phyloP scores from a whole-genome alignment of 129 eudicot genomes.

The carrot (Daucus carota) region DNA sequence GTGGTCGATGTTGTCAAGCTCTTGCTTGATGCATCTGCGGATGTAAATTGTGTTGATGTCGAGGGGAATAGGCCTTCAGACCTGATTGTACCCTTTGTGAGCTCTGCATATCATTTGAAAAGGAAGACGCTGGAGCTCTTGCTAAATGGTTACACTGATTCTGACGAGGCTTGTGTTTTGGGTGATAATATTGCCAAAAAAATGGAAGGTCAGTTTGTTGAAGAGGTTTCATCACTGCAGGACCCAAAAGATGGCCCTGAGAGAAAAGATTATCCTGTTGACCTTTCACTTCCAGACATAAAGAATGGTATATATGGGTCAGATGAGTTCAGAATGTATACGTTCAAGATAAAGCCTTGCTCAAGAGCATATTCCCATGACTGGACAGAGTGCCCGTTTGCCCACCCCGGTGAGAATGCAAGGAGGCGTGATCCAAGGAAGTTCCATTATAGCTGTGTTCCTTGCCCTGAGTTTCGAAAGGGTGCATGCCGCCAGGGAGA shows the following conservation, averaged over 20 bases:
- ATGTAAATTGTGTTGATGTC: slow-evolving; percentile 43
- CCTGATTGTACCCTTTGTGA: slow-evolving; percentile 25
- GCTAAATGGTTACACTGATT: slow-evolving; percentile 29
- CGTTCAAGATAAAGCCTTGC: slow-evolving; percentile 80
- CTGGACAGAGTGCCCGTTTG: slow-evolving; percentile 93
- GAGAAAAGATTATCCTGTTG: slow-evolving; percentile 72
- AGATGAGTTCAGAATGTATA: slow-evolving; percentile 78
- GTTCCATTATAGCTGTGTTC: slow-evolving; percentile 76
- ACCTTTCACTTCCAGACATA: slow-evolving; percentile 64
- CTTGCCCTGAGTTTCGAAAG: slow-evolving; percentile 78
- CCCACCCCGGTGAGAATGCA: slow-evolving; percentile 86
- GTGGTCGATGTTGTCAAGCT: slow-evolving; percentile 54
- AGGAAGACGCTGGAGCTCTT: slow-evolving; percentile 41
- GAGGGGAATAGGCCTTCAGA: slow-evolving; percentile 56
- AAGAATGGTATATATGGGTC: slow-evolving; percentile 66
- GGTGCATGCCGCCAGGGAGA: slow-evolving; percentile 72
- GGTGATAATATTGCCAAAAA: slow-evolving; percentile 22
- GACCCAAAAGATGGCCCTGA: slow-evolving; percentile 22
- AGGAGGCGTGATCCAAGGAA: slow-evolving; percentile 80
- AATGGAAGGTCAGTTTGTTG: slow-evolving; percentile 7
- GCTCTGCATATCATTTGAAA: slow-evolving; percentile 21
- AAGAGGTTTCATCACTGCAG: slow-evolving; percentile 15
- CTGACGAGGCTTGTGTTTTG: slow-evolving; percentile 20
- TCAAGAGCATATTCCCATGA: slow-evolving; percentile 93
- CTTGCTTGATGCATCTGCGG: slow-evolving; percentile 53